Evolutionary conservation across 1,284 basidiomycete genomes (phyloP), one percentile per base, ranked within the genome.

Genomic region (Austroboletus olivaceoglutinosus): DNA sequence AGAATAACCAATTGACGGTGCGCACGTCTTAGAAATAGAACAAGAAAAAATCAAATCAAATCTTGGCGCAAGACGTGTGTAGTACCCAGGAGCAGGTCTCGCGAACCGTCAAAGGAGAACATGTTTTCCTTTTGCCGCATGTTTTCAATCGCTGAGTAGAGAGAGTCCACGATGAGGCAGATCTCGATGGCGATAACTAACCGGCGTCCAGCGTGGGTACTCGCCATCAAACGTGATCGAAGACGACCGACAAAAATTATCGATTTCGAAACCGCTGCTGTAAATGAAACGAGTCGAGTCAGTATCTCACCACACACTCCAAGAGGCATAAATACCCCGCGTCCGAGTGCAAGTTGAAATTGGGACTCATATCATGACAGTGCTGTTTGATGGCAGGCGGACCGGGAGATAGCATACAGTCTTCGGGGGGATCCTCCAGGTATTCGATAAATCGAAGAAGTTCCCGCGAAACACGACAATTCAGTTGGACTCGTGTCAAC

Each of bases 401-500:
- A 29, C 10, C 30, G 23, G 18, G 37, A 39, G 46, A 41, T 13
- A 36, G 21, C 23, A 43, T 8, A 38, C 27, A 7, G 2, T 51
- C 25, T 12, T 21, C 31, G 8, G 9, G 31, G 40, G 9, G 27
- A 41, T 38, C 19, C 36, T 23, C 33, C 25, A 13, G n/a, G 12
- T 18, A 11, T 19, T 39, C 3, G 22, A 16, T 15, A 40, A n/a
- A 50, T 38, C 25, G 45, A 40, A 39, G 40, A n/a, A 38, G 43
- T 46, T 58, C 59, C 62, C 58, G 60, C 58, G 48, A 61, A 63
- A 50, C 47, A 48, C 37, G 16, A 30, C 1, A 7, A 21, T 45
- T 45, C 53, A 40, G 44, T 48, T 43, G 38, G 13, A 19, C 19
- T 12, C 25, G 34, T 33, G 39, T 45, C 22, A 36, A 48, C 3